A percentile compares a stretch with the other conserved stretches of the same genome.
These are phyloP conservation scores for Epichloe bromicola DNA, from an alignment of 2,329 filamentous ascomycete genomes.

Conservation along the genomic window DNA sequence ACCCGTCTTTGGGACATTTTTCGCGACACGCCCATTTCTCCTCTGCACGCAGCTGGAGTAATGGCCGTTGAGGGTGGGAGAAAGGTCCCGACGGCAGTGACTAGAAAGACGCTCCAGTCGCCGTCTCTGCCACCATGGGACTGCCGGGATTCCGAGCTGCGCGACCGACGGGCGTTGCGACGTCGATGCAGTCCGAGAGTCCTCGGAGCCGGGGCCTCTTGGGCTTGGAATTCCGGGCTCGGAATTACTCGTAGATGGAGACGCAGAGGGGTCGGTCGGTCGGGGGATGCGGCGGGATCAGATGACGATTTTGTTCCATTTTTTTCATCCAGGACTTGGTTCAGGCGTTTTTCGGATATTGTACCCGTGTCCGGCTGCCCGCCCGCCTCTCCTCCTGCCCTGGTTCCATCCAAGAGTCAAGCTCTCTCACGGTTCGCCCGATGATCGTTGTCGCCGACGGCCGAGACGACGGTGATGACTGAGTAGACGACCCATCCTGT, in stretches of 20 bases:
- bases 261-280: conserved; percentile 13
- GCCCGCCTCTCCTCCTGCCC: conserved; percentile 2
- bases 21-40: conserved; percentile 30
- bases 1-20: conserved; percentile 15
- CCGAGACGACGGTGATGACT: conserved; percentile 9
- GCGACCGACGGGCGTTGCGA: conserved; percentile 13
- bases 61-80: conserved; percentile 22
- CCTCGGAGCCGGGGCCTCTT: conserved; percentile 10
- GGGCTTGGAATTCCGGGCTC: neutral
- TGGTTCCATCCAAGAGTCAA: conserved; percentile 16
- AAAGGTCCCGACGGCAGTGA: conserved; percentile 24
- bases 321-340: conserved; percentile 4
- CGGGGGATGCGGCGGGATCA: neutral
- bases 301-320: neutral
- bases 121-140: conserved; percentile 18
- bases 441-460: conserved; percentile 23
- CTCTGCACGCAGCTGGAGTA: conserved; percentile 26
- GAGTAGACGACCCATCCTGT: conserved; percentile 17
- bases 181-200: conserved; percentile 14
- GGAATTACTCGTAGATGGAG: conserved; percentile 10
- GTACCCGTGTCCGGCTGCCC: neutral
- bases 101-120: conserved; percentile 27
- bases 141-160: conserved; percentile 22
- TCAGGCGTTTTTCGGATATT: conserved; percentile 7
- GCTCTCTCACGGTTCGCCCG: conserved; percentile 28